Base-by-base conservation (phyloP, 1,139 yeast genomes). In the Geotrichum candidum region DNA sequence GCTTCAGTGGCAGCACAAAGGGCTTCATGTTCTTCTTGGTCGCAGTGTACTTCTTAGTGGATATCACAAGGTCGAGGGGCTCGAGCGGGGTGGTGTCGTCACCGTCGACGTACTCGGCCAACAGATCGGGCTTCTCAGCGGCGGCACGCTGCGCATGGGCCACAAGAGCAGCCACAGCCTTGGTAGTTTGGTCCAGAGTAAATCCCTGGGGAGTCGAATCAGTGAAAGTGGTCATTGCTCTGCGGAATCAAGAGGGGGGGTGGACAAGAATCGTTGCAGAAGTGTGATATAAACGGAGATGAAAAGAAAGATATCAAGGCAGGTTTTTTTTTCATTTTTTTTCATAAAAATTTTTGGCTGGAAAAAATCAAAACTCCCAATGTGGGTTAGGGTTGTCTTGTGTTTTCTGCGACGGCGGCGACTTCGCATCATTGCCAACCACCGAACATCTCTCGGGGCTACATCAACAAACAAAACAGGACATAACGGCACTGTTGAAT, bases 11-110 rank as follows among this genome's bases (percentile, higher is more conserved):
- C 61, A 92, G 80, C 60, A 83, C 73, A 71, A 84, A 85, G 54
- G 96, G 95, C 76, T 91, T 91, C 70, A 90, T 83, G 63, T 80
- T 80, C 66, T 87, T 86, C 69, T 84, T 82, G 55, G 83, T 77
- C 5, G 87, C 75, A 69, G 85, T 83, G 68, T 82, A 87, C 71
- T 86, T 85, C 71, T 84, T 85, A 67, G 85, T 79, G 54, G 85
- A 83, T 65, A 91, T 75, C 68, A 85, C 87, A 62, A 90, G 76
- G 67, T 80, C 84, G 68, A 77, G 61, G 18, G 69, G 62, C 52
- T 73, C 68, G 22, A 70, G 64, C 22, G 80, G 78, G 6, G 57
- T 52, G 7, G 58, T 58, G 11, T 63, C 58, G 22, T 63, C 65
- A 68, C 77, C 78, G 55, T 76, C 74, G 38, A 79, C 82, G 56